A percentile compares a stretch with the other conserved stretches of the same genome.
These are phyloP conservation scores for Suhomyces ambrosiae DNA, from an alignment of 1,139 yeast species.

Conservation along the genomic window DNA sequence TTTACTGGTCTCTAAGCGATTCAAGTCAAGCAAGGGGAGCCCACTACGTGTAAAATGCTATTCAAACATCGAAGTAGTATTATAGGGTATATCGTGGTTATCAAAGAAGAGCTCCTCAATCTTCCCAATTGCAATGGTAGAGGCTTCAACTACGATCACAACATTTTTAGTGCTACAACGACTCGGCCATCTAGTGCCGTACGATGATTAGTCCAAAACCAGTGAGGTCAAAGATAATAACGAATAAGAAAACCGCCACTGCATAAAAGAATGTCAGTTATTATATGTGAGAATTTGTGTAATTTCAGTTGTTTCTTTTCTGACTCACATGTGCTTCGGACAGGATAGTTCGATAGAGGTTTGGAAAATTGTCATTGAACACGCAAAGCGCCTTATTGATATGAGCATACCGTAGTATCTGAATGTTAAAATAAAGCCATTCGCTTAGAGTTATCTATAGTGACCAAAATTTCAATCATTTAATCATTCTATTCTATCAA, in stretches of 20 bases:
- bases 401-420: not conserved
- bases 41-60: no score
- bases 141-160: not conserved
- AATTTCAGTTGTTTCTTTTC: slow-evolving; percentile 1
- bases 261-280: not conserved
- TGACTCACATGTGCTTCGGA: no score
- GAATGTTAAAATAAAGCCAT: not conserved
- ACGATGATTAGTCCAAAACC: not conserved
- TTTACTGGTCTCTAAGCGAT: not conserved
- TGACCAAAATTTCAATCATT: not conserved
- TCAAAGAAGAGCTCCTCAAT: no score
- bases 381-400: not conserved
- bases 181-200: not conserved
- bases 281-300: not conserved
- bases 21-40: no score
- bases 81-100: no score
- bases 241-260: not conserved
- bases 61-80: no score
- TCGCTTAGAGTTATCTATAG: not conserved
- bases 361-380: not conserved
- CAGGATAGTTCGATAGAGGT: not conserved
- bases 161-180: not conserved
- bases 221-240: not conserved
- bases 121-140: no score
- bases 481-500: no score